A percentile compares a stretch with the other conserved stretches of the same genome.
phyloP scores from a whole-genome alignment of 331 rosid genomes.

The Telfairia occidentalis region DNA sequence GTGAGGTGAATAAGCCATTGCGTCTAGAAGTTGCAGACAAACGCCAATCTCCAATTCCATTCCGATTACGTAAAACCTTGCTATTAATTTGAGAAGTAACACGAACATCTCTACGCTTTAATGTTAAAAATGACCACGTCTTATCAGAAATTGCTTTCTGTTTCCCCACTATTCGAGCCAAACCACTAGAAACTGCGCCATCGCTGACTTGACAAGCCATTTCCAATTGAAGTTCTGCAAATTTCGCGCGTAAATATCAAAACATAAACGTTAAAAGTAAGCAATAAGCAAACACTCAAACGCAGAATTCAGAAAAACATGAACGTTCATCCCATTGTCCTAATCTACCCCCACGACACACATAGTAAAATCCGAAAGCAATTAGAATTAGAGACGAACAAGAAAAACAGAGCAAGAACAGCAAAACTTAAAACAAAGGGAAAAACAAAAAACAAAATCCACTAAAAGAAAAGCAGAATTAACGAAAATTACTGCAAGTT shows the following conservation, averaged over 20 bases:
- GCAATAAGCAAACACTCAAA: not conserved
- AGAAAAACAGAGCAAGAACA: not conserved
- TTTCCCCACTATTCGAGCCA: constrained; percentile 4
- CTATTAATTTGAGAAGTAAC: constrained; percentile 15
- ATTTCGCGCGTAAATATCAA: not conserved
- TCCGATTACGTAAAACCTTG: constrained; percentile 17
- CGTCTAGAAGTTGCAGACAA: not conserved
- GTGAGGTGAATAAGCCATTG: not conserved
- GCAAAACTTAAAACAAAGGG: not conserved
- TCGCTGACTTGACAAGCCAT: constrained; percentile 27
- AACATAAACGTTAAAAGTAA: not conserved
- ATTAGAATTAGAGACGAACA: not conserved
- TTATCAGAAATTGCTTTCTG: constrained; percentile 4
- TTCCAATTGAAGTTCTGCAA: constrained; percentile 20
- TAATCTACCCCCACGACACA: not conserved
- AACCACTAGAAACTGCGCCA: constrained; percentile 23
- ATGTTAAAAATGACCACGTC: constrained; percentile 4
- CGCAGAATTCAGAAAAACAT: not conserved
- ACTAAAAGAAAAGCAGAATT: not conserved
- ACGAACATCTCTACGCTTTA: not conserved
- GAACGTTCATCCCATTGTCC: not conserved
- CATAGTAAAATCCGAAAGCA: not conserved
- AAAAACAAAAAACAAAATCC: not conserved
- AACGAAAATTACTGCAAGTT: not conserved
- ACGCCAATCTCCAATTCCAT: constrained; percentile 11